A percentile compares a stretch with the other conserved stretches of the same genome.
phyloP scores from a whole-genome alignment of 1,284 basidiomycete species.

The Sporisorium iseilematis-ciliati region DNA sequence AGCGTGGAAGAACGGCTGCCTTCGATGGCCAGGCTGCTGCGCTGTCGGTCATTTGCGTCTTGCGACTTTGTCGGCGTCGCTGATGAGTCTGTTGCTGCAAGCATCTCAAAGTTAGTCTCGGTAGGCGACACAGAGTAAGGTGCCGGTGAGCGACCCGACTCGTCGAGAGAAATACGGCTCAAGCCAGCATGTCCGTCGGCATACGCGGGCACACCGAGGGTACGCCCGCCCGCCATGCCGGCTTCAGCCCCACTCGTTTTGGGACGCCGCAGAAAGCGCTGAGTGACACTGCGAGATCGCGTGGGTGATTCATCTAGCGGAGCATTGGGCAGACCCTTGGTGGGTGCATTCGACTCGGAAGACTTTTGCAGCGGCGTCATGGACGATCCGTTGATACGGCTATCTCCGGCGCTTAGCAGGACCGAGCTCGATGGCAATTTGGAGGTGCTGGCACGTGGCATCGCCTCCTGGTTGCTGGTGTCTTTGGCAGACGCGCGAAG shows the following conservation, averaged over 20 bases:
- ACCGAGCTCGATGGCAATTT: constrained; percentile 20
- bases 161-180: constrained; percentile 38
- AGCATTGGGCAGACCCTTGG: neutral
- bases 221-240: constrained; percentile 18
- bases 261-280: constrained; percentile 32
- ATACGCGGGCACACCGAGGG: neutral
- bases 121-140: constrained; percentile 20
- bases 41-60: constrained; percentile 11
- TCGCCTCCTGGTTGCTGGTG: constrained; percentile 11
- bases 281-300: constrained; percentile 20
- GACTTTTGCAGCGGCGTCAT: neutral
- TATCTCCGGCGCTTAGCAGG: neutral
- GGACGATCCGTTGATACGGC: constrained; percentile 1
- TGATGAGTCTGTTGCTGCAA: constrained; percentile 12
- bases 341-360: neutral
- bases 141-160: constrained; percentile 16
- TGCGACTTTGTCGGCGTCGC: constrained; percentile 12
- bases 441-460: constrained; percentile 41
- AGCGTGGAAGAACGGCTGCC: constrained; percentile 8
- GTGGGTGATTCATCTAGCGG: constrained; percentile 6
- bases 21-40: neutral
- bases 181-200: neutral
- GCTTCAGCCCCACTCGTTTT: constrained; percentile 38
- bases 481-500: constrained; percentile 18
- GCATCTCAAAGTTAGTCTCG: constrained; percentile 23